phyloP scores from a whole-genome alignment of 106 monocot genomes.

The Posidonia australis region DNA sequence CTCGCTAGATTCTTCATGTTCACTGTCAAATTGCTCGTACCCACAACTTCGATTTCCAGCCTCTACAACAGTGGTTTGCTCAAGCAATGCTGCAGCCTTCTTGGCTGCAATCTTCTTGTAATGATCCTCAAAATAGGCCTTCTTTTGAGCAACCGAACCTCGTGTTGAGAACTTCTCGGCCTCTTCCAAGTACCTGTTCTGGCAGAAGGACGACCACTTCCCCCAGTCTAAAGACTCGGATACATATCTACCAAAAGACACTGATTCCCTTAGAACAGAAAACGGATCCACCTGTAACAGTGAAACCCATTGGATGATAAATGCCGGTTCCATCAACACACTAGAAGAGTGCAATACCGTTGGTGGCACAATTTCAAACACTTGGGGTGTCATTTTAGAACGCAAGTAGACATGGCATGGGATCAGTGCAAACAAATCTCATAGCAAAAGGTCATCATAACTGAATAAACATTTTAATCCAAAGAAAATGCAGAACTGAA shows the following conservation, averaged over 20 bases:
- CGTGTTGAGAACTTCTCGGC: constrained; percentile 40
- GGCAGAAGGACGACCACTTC: constrained; percentile 63
- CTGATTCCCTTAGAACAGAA: constrained; percentile 42
- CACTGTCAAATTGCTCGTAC: neutral
- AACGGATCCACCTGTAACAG: constrained; percentile 4
- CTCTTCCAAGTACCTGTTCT: constrained; percentile 67
- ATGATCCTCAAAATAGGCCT: constrained; percentile 60
- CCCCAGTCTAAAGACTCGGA: constrained; percentile 81
- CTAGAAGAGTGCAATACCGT: too few species aligned
- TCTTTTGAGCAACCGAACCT: constrained; percentile 67
- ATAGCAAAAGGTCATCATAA: too few species aligned
- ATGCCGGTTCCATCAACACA: too few species aligned
- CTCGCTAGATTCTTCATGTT: neutral
- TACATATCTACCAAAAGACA: constrained; percentile 69
- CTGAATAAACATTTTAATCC: too few species aligned
- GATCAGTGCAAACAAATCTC: too few species aligned
- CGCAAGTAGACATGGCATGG: too few species aligned
- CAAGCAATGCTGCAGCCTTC: constrained; percentile 11
- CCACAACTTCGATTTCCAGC: neutral
- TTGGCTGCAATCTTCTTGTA: constrained; percentile 40
- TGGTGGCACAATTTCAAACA: too few species aligned
- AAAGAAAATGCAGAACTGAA: too few species aligned
- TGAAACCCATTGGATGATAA: too few species aligned
- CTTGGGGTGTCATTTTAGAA: too few species aligned
- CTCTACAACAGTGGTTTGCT: neutral